Conservation (phyloP, 257 asterid genomes). For the Datura wrightii region DNA sequence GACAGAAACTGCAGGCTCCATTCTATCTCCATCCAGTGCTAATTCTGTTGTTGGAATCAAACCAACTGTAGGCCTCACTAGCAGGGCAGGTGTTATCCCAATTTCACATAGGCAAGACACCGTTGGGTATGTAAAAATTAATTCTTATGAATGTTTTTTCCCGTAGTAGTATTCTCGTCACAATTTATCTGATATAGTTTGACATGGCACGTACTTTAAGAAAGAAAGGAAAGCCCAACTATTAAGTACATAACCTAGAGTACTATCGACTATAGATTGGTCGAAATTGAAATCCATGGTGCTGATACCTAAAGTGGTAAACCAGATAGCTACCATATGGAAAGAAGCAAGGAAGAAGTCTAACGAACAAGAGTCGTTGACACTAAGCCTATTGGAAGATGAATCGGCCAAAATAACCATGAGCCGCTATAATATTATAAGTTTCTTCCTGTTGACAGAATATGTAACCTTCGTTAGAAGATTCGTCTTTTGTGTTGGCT, state of each 20-base stretch:
- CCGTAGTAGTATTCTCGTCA: not conserved
- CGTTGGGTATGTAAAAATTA: constrained; percentile 47
- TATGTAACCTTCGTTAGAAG: not conserved
- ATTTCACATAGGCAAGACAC: constrained; percentile 71
- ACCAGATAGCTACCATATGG: not conserved
- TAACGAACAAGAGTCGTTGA: not conserved
- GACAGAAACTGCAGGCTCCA: constrained; percentile 69
- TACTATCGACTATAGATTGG: not conserved
- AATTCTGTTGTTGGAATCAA: constrained; percentile 75
- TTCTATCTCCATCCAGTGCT: constrained; percentile 59
- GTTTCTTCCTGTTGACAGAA: not conserved
- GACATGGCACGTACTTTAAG: not conserved
- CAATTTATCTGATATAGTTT: not conserved
- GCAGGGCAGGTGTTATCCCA: constrained; percentile 73
- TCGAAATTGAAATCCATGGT: not conserved
- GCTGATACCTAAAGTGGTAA: not conserved
- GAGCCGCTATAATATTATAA: not conserved
- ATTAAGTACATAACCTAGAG: too few relatives aligned
- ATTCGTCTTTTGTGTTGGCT: not conserved
- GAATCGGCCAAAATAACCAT: not conserved
- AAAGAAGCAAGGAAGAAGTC: not conserved
- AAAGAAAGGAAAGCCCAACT: too few relatives aligned
- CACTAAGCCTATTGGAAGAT: not conserved
- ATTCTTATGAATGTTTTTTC: not conserved
- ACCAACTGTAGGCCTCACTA: constrained; percentile 74